These are phyloP conservation scores for Yarrowia osloensis DNA, from an alignment of 805 yeast species.

Conservation along the genomic window DNA sequence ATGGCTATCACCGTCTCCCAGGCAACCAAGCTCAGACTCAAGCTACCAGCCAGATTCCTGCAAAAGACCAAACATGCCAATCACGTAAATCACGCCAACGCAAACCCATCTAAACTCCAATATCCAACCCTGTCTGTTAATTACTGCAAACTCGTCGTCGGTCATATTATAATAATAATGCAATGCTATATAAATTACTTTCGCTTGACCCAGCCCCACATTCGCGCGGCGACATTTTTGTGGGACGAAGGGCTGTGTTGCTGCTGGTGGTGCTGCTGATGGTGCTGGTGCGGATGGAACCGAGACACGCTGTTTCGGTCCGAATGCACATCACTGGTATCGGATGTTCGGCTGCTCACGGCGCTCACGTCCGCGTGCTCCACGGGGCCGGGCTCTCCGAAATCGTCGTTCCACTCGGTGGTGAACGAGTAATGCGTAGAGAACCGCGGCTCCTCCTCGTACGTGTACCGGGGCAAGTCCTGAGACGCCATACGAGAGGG, in stretches of 20 bases:
- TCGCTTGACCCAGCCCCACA: slow-evolving; percentile 39
- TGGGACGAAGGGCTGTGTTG: slow-evolving; percentile 30
- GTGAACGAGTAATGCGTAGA: slow-evolving; percentile 22
- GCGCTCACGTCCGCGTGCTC: slow-evolving; percentile 33
- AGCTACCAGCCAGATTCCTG: neutral
- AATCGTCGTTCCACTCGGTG: slow-evolving; percentile 17
- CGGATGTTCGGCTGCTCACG: slow-evolving; percentile 23
- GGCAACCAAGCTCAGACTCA: neutral
- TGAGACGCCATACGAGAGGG: slow-evolving; percentile 13
- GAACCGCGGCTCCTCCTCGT: slow-evolving; percentile 18
- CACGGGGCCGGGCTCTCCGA: slow-evolving; percentile 43
- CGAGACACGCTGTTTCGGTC: slow-evolving; percentile 5
- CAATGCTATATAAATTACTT: slow-evolving; percentile 30
- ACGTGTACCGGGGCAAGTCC: slow-evolving; percentile 16
- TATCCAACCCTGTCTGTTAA: too few relatives aligned
- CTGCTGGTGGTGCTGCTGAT: neutral
- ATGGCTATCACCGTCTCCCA: neutral
- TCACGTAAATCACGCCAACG: neutral
- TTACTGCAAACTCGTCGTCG: too few relatives aligned
- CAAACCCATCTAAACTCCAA: neutral
- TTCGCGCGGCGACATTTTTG: slow-evolving; percentile 33
- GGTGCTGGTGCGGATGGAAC: neutral
- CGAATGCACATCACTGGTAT: neutral
- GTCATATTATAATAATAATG: neutral
- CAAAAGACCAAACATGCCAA: neutral